phyloP scores from a whole-genome alignment of 1,284 basidiomycete genomes.

The Pascua sp. region DNA sequence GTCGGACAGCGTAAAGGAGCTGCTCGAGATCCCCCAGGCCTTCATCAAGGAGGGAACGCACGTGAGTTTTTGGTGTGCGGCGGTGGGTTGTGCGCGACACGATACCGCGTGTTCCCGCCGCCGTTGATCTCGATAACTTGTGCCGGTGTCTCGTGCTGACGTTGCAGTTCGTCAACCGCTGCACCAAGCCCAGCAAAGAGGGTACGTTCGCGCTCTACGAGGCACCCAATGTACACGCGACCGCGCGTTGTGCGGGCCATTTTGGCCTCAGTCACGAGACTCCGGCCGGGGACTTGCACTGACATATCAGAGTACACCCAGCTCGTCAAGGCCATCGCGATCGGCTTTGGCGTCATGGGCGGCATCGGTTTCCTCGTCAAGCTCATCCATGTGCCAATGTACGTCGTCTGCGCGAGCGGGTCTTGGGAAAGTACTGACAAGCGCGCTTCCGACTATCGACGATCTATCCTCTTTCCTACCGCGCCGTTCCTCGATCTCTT shows the following conservation, averaged over 20 bases:
- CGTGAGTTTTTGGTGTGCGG: slow-evolving; percentile 53
- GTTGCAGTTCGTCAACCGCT: slow-evolving; percentile 84
- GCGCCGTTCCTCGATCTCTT: no score
- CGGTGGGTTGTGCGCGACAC: background rate
- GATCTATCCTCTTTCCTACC: no score
- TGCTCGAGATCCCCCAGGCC: slow-evolving; percentile 85
- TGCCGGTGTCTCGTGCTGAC: slow-evolving; percentile 8
- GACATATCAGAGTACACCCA: slow-evolving; percentile 73
- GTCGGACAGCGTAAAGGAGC: slow-evolving; percentile 73
- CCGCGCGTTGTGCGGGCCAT: background rate
- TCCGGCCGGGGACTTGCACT: slow-evolving; percentile 1
- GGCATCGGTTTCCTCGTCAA: slow-evolving; percentile 93
- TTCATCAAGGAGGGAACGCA: slow-evolving; percentile 92
- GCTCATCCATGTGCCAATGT: slow-evolving; percentile 53
- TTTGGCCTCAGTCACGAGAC: background rate
- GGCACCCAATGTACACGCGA: background rate
- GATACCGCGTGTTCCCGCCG: background rate
- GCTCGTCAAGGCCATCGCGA: slow-evolving; percentile 87
- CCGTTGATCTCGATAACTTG: background rate
- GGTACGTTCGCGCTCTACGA: slow-evolving; percentile 56
- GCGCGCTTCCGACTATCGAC: no score
- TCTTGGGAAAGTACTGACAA: no score
- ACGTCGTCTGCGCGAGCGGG: no score
- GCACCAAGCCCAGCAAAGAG: slow-evolving; percentile 94
- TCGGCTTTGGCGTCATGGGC: slow-evolving; percentile 96